phyloP scores from a whole-genome alignment of 345 rosid species.

The Hevea brasiliensis region DNA sequence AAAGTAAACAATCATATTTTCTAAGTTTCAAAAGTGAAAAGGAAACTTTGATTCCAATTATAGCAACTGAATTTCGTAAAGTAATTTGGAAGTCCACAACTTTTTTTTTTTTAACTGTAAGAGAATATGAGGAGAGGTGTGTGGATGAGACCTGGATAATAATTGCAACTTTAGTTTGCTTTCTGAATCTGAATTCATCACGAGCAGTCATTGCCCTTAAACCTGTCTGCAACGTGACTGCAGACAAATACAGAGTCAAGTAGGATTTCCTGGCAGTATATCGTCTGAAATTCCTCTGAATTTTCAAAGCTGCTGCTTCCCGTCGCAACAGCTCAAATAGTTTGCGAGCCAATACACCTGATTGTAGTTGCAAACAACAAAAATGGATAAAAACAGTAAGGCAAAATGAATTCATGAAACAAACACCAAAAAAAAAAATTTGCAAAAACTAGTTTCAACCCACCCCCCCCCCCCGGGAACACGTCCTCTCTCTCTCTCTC shows the following conservation, averaged over 20 bases:
- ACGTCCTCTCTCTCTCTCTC: background rate
- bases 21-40: background rate
- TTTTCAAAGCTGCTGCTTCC: conserved; percentile 86
- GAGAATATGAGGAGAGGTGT: conserved; percentile 23
- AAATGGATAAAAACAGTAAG: background rate
- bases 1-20: conserved; percentile 4
- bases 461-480: too few relatives aligned
- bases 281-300: conserved; percentile 80
- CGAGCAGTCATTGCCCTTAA: conserved; percentile 95
- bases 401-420: background rate
- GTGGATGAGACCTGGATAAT: conserved; percentile 64
- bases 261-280: conserved; percentile 68
- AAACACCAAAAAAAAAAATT: background rate
- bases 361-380: conserved; percentile 20
- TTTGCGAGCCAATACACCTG: conserved; percentile 85
- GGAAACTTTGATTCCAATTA: conserved; percentile 3
- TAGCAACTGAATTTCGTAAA: conserved; percentile 10
- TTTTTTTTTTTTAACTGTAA: conserved; percentile 17
- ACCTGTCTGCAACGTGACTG: conserved; percentile 74
- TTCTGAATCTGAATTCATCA: conserved; percentile 87
- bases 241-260: conserved; percentile 48
- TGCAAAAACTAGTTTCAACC: background rate
- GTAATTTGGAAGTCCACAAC: conserved; percentile 5
- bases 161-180: conserved; percentile 88
- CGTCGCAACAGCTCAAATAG: conserved; percentile 73